These are phyloP conservation scores for Fomitopsis betulina DNA, from an alignment of 1,284 basidiomycete genomes.

Conservation along the genomic window DNA sequence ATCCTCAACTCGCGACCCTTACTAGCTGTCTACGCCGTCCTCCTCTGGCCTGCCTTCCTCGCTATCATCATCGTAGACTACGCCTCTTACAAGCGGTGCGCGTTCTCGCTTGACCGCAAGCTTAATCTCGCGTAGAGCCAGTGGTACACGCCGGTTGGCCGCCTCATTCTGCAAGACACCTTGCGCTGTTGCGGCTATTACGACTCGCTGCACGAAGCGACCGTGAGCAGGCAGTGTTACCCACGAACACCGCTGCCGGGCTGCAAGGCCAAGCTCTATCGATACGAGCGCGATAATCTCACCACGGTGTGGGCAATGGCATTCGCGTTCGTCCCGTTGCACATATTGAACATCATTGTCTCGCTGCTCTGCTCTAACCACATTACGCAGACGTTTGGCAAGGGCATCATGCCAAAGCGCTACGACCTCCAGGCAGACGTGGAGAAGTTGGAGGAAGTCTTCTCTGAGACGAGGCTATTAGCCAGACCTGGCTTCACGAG, in stretches of 20 bases:
- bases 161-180: slow-evolving; percentile 62
- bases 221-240: slow-evolving; percentile 60
- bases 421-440: slow-evolving; percentile 40
- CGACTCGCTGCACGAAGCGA: slow-evolving; percentile 59
- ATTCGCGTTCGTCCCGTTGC: slow-evolving; percentile 63
- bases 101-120: slow-evolving; percentile 71
- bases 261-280: slow-evolving; percentile 62
- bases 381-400: slow-evolving; percentile 65
- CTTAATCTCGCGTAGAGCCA: slow-evolving; percentile 71
- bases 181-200: slow-evolving; percentile 74
- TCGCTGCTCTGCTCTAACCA: slow-evolving; percentile 72
- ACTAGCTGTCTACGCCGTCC: slow-evolving; percentile 64
- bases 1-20: slow-evolving; percentile 73
- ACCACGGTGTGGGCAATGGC: slow-evolving; percentile 51
- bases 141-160: slow-evolving; percentile 52
- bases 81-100: slow-evolving; percentile 62
- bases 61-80: slow-evolving; percentile 68
- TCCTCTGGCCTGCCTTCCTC: slow-evolving; percentile 67
- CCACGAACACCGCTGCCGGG: slow-evolving; percentile 63
- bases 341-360: slow-evolving; percentile 59
- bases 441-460: slow-evolving; percentile 17
- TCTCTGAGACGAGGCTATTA: slow-evolving; percentile 14
- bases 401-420: slow-evolving; percentile 63
- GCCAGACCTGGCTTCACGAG: slow-evolving; percentile 18
- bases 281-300: slow-evolving; percentile 55